Percentiles rank a stretch among this genome's conserved stretches.
Conservation (phyloP, 2,329 filamentous ascomycete genomes). For the Xylaria sp. region DNA sequence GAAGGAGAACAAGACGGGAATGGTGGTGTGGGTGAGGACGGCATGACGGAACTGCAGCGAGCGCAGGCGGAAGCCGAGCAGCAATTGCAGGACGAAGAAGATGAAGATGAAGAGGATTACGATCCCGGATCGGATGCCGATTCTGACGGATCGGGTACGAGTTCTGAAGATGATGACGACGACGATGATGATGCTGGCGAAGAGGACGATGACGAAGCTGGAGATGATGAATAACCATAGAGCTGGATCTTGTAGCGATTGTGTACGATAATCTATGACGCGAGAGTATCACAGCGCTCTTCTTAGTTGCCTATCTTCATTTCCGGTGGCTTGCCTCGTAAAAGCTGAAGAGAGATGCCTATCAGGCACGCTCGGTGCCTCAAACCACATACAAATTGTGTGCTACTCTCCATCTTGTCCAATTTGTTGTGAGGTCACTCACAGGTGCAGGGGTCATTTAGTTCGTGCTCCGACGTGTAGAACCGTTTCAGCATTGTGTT, state of each 20-base stretch:
- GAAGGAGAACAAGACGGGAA: slow-evolving; percentile 55
- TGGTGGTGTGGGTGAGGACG: slow-evolving; percentile 57
- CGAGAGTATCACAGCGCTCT: background rate
- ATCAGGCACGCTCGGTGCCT: background rate
- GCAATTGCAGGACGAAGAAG: slow-evolving; percentile 67
- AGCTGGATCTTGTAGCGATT: background rate
- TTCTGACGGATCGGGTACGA: slow-evolving; percentile 65
- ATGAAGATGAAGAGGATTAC: slow-evolving; percentile 73
- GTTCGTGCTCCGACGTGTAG: background rate
- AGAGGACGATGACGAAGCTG: slow-evolving; percentile 46
- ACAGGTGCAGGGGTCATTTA: background rate
- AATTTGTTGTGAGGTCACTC: background rate
- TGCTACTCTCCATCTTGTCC: background rate
- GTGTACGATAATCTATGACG: slow-evolving; percentile 23
- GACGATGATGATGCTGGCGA: slow-evolving; percentile 61
- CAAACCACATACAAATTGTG: background rate
- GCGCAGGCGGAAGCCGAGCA: slow-evolving; percentile 64
- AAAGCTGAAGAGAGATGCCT: slow-evolving; percentile 1
- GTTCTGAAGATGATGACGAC: slow-evolving; percentile 63
- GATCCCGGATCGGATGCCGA: slow-evolving; percentile 70
- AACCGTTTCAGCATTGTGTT: background rate
- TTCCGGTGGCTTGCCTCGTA: background rate
- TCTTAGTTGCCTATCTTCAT: background rate
- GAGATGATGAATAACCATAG: slow-evolving; percentile 22
- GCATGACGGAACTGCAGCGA: slow-evolving; percentile 61